Conservation (phyloP, 306 rosid genomes). For the Acacia acuminata region DNA sequence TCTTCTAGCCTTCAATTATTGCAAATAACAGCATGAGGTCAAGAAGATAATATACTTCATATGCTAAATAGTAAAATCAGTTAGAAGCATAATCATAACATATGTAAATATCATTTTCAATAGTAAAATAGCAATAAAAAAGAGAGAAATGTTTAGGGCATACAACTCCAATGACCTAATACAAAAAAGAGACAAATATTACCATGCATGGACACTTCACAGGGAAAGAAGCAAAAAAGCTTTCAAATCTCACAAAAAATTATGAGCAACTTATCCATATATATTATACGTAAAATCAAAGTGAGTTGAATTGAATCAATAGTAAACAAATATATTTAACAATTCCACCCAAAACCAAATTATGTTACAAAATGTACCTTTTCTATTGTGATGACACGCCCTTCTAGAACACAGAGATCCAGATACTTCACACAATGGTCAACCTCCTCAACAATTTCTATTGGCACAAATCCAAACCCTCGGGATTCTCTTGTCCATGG, state of each 20-base stretch:
- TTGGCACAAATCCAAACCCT: constrained; percentile 93
- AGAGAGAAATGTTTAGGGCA: constrained; percentile 98
- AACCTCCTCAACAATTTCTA: constrained; percentile 64
- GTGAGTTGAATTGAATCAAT: too few species aligned
- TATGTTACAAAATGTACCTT: constrained; percentile 49
- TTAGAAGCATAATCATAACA: not conserved
- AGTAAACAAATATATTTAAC: not conserved
- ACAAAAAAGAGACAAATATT: constrained; percentile 22
- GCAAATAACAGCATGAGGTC: constrained; percentile 34
- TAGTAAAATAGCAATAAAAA: constrained; percentile 40
- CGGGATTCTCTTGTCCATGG: constrained; percentile 95
- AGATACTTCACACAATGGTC: constrained; percentile 71
- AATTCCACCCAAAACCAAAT: not conserved
- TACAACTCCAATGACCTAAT: constrained; percentile 66
- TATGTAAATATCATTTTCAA: constrained; percentile 12
- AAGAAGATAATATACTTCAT: not conserved
- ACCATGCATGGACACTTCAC: constrained; percentile 89
- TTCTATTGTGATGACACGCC: constrained; percentile 83
- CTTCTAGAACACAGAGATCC: constrained; percentile 76
- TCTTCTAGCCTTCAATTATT: constrained; percentile 71
- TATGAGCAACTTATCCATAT: constrained; percentile 36
- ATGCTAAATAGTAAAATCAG: not conserved
- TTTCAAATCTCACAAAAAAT: constrained; percentile 54
- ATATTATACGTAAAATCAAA: not conserved
- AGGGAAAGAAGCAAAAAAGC: constrained; percentile 71